Percentiles rank a stretch among this genome's conserved stretches.
phyloP scores from a whole-genome alignment of 2,329 filamentous ascomycete species.

The Talaromyces islandicus region DNA sequence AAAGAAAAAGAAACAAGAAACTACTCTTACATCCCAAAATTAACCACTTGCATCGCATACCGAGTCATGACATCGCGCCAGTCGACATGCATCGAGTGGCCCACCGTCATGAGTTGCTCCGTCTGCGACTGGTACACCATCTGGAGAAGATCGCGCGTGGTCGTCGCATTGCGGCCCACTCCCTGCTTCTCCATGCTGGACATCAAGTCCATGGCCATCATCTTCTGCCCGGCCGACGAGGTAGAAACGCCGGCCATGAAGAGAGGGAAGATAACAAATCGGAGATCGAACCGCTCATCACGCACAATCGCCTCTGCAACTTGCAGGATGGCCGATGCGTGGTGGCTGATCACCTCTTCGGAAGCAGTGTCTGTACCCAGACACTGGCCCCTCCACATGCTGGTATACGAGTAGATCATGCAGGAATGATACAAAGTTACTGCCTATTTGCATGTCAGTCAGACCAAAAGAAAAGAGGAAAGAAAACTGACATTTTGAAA shows the following conservation, averaged over 20 bases:
- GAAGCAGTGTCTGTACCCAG: conserved; percentile 32
- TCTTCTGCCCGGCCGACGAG: conserved; percentile 36
- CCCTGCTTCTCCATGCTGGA: conserved; percentile 42
- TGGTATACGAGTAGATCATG: conserved; percentile 49
- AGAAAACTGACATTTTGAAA: conserved; percentile 40
- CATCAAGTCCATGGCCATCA: conserved; percentile 44
- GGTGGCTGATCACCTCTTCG: conserved; percentile 39
- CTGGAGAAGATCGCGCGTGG: conserved; percentile 41
- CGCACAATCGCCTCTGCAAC: conserved; percentile 37
- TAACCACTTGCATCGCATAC: conserved; percentile 43
- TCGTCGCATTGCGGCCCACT: conserved; percentile 44
- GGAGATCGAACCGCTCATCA: conserved; percentile 34
- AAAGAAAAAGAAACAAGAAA: neutral
- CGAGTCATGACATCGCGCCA: conserved; percentile 46
- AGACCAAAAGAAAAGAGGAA: neutral
- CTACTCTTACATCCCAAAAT: conserved; percentile 44
- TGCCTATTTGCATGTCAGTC: conserved; percentile 22
- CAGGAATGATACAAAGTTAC: conserved; percentile 45
- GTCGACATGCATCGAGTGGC: conserved; percentile 41
- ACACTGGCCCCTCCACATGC: conserved; percentile 47
- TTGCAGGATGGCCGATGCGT: conserved; percentile 40
- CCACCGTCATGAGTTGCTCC: conserved; percentile 32
- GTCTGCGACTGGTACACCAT: conserved; percentile 46
- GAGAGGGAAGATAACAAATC: conserved; percentile 47
- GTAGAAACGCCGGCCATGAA: conserved; percentile 49